A percentile compares a stretch with the other conserved stretches of the same genome.
Conservation (phyloP, 1,139 yeast species). For the Saccharomyces hybrid region DNA sequence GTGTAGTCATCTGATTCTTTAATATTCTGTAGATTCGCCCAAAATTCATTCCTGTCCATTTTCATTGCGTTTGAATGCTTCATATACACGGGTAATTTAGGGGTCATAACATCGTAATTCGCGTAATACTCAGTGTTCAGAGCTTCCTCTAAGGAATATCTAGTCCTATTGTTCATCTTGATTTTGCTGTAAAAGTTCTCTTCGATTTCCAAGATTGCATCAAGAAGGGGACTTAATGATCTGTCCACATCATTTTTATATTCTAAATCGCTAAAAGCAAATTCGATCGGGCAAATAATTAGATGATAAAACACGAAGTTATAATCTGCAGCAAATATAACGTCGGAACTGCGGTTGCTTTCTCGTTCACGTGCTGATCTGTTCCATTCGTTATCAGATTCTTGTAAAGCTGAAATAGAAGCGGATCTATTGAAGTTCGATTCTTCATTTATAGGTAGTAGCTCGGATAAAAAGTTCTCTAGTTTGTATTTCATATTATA, state of each 20-base stretch:
- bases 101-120: conserved; percentile 9
- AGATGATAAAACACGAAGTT: conserved; percentile 17
- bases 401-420: conserved; percentile 13
- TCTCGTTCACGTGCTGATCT: conserved; percentile 10
- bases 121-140: conserved; percentile 16
- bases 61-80: conserved; percentile 10
- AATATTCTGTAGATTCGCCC: conserved; percentile 11
- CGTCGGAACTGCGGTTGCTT: conserved; percentile 10
- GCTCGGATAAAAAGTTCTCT: conserved; percentile 25
- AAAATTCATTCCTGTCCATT: conserved; percentile 13
- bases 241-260: conserved; percentile 19
- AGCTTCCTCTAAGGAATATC: conserved; percentile 12
- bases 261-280: conserved; percentile 15
- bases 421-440: conserved; percentile 29
- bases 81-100: conserved; percentile 16
- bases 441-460: conserved; percentile 27
- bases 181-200: conserved; percentile 21
- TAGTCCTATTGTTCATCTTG: conserved; percentile 12
- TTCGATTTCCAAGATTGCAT: conserved; percentile 22
- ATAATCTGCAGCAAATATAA: conserved; percentile 21
- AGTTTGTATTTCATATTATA: conserved; percentile 23
- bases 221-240: conserved; percentile 19
- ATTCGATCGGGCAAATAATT: conserved; percentile 19
- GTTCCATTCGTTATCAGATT: conserved; percentile 20
- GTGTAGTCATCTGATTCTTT: conserved; percentile 6